Percentiles rank a stretch among this genome's conserved stretches.
phyloP scores from a whole-genome alignment of 208 protist species.

The Trichomonas tenax region DNA sequence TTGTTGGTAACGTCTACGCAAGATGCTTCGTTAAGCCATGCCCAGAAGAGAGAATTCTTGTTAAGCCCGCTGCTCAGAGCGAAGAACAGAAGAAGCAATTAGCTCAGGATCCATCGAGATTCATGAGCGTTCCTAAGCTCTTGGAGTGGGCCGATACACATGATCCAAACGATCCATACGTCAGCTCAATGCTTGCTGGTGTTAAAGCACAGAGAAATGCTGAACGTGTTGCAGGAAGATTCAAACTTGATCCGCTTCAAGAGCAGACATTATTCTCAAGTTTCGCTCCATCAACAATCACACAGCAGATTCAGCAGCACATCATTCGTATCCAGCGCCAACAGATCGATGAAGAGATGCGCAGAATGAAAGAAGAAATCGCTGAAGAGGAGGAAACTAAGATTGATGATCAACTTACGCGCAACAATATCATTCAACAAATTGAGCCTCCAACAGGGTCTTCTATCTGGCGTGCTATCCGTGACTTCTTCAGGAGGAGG shows the following conservation, averaged over 20 bases:
- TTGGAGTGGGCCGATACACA: background rate
- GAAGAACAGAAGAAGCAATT: background rate
- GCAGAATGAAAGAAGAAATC: background rate
- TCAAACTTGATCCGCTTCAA: background rate
- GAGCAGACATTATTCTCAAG: background rate
- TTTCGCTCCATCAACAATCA: background rate
- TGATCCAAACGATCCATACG: conserved; percentile 19
- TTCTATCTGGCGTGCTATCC: background rate
- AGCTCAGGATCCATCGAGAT: background rate
- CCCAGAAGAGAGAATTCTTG: background rate
- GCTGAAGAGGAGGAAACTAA: background rate
- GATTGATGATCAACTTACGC: background rate
- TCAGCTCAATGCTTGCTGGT: background rate
- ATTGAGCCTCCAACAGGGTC: background rate
- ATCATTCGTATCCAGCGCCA: background rate
- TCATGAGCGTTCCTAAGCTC: background rate
- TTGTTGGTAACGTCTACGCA: background rate
- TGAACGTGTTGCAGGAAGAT: background rate
- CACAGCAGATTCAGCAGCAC: background rate
- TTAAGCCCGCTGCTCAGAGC: background rate
- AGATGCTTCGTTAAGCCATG: background rate
- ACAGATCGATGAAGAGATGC: background rate
- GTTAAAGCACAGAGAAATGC: background rate
- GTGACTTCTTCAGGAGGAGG: background rate
- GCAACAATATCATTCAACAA: background rate